These are phyloP conservation scores for Cenococcum geophilum DNA, from an alignment of 495 filamentous ascomycete species.

Conservation along the genomic window DNA sequence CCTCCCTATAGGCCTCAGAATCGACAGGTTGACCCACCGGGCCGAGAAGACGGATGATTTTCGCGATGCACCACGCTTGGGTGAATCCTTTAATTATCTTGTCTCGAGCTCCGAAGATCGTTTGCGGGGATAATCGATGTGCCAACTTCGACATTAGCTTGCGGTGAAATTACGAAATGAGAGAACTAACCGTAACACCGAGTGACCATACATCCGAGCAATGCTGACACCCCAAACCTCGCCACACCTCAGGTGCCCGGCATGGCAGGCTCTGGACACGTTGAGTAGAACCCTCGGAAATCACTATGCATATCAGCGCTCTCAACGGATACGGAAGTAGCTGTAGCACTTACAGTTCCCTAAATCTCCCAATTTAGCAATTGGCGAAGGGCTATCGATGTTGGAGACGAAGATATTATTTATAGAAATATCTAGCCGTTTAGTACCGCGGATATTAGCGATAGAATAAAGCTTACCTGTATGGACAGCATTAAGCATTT, in stretches of 20 bases:
- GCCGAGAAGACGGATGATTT: too few relatives aligned
- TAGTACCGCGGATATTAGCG: constrained; percentile 14
- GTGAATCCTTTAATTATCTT: too few relatives aligned
- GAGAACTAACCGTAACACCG: constrained; percentile 30
- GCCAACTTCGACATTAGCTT: too few relatives aligned
- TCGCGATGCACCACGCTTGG: too few relatives aligned
- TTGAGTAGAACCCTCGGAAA: constrained; percentile 30
- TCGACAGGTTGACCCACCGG: too few relatives aligned
- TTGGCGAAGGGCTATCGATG: constrained; percentile 22
- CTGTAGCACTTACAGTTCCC: constrained; percentile 27
- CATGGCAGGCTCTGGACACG: constrained; percentile 26
- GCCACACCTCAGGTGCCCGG: constrained; percentile 33
- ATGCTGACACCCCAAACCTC: constrained; percentile 31
- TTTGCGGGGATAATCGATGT: too few relatives aligned
- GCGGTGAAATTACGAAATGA: too few relatives aligned
- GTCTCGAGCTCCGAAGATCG: too few relatives aligned
- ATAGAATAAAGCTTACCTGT: constrained; percentile 7
- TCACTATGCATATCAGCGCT: constrained; percentile 24
- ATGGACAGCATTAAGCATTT: constrained; percentile 23
- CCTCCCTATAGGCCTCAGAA: too few relatives aligned
- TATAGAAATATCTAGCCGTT: constrained; percentile 27
- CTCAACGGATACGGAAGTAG: constrained; percentile 6
- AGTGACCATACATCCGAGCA: constrained; percentile 34
- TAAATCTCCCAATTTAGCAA: constrained; percentile 32
- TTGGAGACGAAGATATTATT: constrained; percentile 31